Conservation (phyloP, 306 rosid species). For the Morella rubra region DNA sequence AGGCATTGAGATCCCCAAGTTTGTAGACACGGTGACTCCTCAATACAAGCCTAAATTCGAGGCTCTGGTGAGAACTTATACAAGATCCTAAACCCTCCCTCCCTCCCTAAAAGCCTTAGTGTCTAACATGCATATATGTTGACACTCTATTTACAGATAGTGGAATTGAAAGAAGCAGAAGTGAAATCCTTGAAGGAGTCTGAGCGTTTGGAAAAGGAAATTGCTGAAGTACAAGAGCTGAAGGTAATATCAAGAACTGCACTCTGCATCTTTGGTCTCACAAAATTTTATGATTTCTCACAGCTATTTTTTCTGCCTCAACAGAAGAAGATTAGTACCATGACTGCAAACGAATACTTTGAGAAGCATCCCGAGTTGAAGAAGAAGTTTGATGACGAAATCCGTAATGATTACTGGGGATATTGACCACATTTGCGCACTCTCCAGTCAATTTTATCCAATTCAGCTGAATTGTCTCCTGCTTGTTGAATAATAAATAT, state of each 20-base stretch:
- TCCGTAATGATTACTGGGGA: slow-evolving; percentile 90
- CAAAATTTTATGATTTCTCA: slow-evolving; percentile 26
- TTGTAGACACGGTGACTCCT: slow-evolving; percentile 90
- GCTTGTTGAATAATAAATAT: slow-evolving; percentile 48
- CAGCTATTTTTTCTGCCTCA: neutral
- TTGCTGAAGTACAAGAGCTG: slow-evolving; percentile 73
- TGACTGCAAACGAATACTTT: slow-evolving; percentile 96
- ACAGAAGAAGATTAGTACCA: slow-evolving; percentile 84
- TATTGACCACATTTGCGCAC: slow-evolving; percentile 47
- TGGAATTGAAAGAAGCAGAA: slow-evolving; percentile 94
- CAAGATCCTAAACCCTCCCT: neutral
- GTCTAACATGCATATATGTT: slow-evolving; percentile 14
- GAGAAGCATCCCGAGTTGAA: slow-evolving; percentile 86
- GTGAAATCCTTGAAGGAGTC: slow-evolving; percentile 79
- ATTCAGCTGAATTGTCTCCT: slow-evolving; percentile 35
- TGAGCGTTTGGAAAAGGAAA: slow-evolving; percentile 89
- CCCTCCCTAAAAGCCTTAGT: slow-evolving; percentile 1
- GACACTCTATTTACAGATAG: slow-evolving; percentile 49
- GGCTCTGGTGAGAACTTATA: slow-evolving; percentile 51
- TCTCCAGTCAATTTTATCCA: slow-evolving; percentile 11
- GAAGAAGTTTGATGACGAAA: slow-evolving; percentile 93
- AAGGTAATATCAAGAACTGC: slow-evolving; percentile 54
- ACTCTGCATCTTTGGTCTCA: neutral
- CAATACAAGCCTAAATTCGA: slow-evolving; percentile 87
- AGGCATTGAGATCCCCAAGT: slow-evolving; percentile 93